These are phyloP conservation scores for Corylus heterophylla DNA, from an alignment of 306 rosid species.

Conservation along the genomic window DNA sequence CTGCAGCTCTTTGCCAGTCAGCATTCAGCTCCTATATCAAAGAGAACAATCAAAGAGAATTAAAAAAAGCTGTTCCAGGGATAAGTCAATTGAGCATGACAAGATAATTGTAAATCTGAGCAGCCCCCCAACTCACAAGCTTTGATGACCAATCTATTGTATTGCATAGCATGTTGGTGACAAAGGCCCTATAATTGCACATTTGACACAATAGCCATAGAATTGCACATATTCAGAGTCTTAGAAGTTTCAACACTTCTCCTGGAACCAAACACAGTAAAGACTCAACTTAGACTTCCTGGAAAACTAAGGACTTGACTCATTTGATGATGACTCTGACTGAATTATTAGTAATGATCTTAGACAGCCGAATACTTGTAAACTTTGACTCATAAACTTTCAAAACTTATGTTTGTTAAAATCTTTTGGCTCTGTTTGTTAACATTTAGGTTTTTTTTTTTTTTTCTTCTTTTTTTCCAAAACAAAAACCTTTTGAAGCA, in stretches of 20 bases:
- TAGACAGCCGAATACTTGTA: background rate
- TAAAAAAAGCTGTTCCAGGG: background rate
- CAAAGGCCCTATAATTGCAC: background rate
- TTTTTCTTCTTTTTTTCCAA: no score
- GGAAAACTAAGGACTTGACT: background rate
- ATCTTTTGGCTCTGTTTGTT: no score
- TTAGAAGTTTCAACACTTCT: background rate
- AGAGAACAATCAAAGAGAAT: conserved; percentile 24
- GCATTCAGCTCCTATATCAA: conserved; percentile 71
- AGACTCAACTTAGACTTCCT: background rate
- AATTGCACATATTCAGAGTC: background rate
- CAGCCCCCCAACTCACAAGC: background rate
- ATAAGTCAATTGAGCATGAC: conserved; percentile 11
- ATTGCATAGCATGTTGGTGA: background rate
- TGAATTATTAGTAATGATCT: background rate
- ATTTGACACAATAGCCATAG: background rate
- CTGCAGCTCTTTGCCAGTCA: conserved; percentile 96
- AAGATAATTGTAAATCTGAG: conserved; percentile 2
- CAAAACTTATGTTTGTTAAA: background rate
- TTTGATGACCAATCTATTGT: background rate
- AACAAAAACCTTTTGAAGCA: no score
- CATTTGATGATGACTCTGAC: background rate
- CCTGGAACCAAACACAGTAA: background rate
- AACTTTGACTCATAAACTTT: background rate
- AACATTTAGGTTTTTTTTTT: no score